Percentiles rank a stretch among this genome's conserved stretches.
Evolutionary conservation across 768 basidiomycete species (phyloP).

Genomic region (Rhodotorula kratochvilovae): DNA sequence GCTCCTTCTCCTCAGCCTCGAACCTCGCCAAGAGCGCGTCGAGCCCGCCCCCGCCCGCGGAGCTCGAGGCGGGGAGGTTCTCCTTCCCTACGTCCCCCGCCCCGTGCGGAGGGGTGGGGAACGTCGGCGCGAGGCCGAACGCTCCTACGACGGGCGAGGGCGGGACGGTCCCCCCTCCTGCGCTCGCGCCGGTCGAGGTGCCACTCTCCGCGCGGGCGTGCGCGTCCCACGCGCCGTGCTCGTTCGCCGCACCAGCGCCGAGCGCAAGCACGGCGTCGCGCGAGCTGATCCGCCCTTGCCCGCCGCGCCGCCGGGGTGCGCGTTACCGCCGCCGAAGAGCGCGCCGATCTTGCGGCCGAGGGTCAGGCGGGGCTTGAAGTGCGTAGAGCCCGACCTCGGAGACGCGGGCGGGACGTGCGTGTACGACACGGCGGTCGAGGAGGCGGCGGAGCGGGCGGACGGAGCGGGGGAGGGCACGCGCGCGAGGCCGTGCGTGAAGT

Average conservation of each 20-base stretch:
- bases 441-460: not conserved
- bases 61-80: not conserved
- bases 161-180: not conserved
- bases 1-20: constrained; percentile 22
- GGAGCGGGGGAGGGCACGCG: not conserved
- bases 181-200: not conserved
- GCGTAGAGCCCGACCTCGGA: not conserved
- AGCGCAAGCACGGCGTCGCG: not conserved
- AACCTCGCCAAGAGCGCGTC: constrained; percentile 21
- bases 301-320: not conserved
- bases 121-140: too few relatives aligned
- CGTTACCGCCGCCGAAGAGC: not conserved
- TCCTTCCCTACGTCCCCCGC: not conserved
- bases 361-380: constrained; percentile 13
- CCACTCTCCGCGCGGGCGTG: not conserved
- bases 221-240: not conserved
- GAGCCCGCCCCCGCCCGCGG: not conserved
- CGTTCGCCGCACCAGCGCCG: too few relatives aligned
- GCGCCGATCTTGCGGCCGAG: constrained; percentile 11
- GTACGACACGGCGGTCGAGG: constrained; percentile 12
- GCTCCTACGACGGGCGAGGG: not conserved
- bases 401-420: not conserved
- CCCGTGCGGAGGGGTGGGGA: too few relatives aligned
- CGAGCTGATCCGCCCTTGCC: not conserved
- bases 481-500: not conserved